phyloP scores from a whole-genome alignment of 331 rosid species.

The Acacia pycnantha region DNA sequence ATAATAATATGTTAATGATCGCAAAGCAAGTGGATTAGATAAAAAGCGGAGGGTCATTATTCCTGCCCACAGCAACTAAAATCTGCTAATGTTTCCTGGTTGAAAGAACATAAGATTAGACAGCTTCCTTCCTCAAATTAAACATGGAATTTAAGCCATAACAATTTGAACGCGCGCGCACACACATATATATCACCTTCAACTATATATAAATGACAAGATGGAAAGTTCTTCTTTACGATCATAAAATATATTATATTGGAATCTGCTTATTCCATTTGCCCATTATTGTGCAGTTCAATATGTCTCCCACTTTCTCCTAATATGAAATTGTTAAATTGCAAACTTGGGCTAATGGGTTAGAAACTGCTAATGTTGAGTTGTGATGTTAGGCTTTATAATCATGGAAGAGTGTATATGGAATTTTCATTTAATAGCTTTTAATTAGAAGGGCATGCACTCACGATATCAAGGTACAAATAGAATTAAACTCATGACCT shows the following conservation, averaged over 20 bases:
- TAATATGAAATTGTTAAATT: neutral
- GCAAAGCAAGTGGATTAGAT: neutral
- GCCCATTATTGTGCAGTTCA: neutral
- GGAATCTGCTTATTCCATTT: neutral
- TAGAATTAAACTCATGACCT: too few relatives aligned
- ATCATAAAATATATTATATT: neutral
- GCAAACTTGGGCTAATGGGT: constrained; percentile 4
- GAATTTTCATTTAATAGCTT: too few relatives aligned
- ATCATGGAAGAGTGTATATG: neutral
- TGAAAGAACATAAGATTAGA: neutral
- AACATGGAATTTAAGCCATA: neutral
- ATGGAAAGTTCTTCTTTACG: neutral
- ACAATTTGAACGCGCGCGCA: neutral
- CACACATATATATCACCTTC: neutral
- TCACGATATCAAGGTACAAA: too few relatives aligned
- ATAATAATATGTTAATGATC: neutral
- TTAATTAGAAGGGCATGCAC: too few relatives aligned
- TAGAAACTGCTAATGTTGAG: neutral
- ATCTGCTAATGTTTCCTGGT: neutral
- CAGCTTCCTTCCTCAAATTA: neutral
- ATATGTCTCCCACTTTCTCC: neutral
- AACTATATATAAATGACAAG: neutral
- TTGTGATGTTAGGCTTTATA: neutral
- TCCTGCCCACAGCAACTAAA: neutral
- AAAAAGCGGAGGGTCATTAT: neutral